These are phyloP conservation scores for Acacia pycnantha DNA, from an alignment of 331 rosid species.

Conservation along the genomic window DNA sequence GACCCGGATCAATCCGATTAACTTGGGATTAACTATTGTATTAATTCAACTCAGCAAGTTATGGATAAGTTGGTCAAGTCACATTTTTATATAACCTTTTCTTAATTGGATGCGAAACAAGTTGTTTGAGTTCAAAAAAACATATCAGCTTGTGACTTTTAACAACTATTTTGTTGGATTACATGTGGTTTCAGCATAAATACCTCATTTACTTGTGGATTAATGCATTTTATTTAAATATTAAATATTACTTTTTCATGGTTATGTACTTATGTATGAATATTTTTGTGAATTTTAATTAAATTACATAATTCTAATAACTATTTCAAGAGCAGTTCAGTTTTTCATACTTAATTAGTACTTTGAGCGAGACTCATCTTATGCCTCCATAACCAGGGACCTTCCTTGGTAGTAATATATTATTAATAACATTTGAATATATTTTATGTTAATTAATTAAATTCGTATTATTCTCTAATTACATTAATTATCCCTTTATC, in stretches of 20 bases:
- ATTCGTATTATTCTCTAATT: neutral
- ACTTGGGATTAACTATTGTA: neutral
- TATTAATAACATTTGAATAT: neutral
- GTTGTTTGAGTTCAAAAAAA: too few relatives aligned
- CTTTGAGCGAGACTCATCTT: slow-evolving; percentile 27
- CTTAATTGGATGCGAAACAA: too few relatives aligned
- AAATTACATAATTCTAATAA: too few relatives aligned
- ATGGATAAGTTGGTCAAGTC: too few relatives aligned
- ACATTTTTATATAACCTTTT: too few relatives aligned
- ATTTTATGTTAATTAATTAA: neutral
- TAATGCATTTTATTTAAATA: too few relatives aligned
- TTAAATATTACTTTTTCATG: neutral
- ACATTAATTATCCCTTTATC: neutral
- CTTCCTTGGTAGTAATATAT: neutral
- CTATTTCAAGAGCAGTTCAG: too few relatives aligned
- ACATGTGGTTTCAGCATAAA: too few relatives aligned
- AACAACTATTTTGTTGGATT: neutral
- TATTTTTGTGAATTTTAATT: too few relatives aligned
- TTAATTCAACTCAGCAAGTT: neutral
- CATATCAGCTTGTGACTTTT: neutral
- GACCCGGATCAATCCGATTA: neutral
- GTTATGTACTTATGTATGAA: too few relatives aligned
- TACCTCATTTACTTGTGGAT: too few relatives aligned
- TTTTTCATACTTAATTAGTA: too few relatives aligned
- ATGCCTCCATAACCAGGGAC: slow-evolving; percentile 39